Evolutionary conservation across 73 alveolate genomes (phyloP).

Genomic region (Symbiodinium pilosum): DNA sequence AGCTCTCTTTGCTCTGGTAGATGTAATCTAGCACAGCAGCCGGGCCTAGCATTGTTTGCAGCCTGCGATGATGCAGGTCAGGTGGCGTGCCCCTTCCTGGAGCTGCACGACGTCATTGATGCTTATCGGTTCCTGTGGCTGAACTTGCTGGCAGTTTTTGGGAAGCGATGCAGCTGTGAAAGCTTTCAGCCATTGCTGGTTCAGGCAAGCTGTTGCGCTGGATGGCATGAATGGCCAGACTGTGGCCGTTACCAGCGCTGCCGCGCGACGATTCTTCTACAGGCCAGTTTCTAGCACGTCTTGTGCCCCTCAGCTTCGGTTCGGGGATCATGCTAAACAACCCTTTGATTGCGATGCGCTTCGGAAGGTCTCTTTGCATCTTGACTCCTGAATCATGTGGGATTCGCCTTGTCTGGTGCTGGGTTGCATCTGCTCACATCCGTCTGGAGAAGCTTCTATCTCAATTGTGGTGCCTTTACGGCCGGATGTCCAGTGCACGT

Average conservation of each 20-base stretch:
- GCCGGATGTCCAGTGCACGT: no score
- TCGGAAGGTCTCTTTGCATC: no score
- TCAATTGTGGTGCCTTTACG: no score
- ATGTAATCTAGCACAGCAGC: neutral
- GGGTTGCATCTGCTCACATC: no score
- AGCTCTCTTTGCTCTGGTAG: neutral
- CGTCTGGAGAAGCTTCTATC: no score
- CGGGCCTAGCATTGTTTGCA: neutral
- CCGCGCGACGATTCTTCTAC: slow-evolving; percentile 63
- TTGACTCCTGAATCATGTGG: no score
- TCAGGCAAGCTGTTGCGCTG: slow-evolving; percentile 66
- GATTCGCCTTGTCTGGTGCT: no score
- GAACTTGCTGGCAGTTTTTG: no score
- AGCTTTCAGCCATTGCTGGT: no score
- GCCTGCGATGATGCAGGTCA: slow-evolving; percentile 39
- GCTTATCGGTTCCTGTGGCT: slow-evolving; percentile 23
- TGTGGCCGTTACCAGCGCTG: slow-evolving; percentile 27
- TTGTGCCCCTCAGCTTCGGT: no score
- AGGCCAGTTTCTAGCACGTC: neutral
- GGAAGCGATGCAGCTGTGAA: no score
- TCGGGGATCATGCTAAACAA: neutral
- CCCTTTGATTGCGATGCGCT: neutral
- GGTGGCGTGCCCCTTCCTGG: slow-evolving; percentile 67
- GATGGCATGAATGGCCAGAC: slow-evolving; percentile 22
- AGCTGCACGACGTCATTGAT: slow-evolving; percentile 4